These are phyloP conservation scores for Areca catechu DNA, from an alignment of 176 grass and related monocot species.

Conservation along the genomic window DNA sequence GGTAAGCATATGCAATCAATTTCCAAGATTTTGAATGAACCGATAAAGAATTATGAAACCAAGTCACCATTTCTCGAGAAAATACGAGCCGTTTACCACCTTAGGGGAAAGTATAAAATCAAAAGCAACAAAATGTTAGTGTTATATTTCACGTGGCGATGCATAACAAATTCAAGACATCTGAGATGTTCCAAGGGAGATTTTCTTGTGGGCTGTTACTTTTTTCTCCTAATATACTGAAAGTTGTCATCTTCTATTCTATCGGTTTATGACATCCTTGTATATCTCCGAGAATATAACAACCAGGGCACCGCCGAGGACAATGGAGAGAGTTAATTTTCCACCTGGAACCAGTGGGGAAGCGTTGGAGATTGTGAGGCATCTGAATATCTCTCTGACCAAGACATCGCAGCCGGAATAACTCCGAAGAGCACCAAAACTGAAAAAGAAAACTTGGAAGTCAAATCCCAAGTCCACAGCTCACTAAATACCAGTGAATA, in stretches of 20 bases:
- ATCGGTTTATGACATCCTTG: slow-evolving; percentile 50
- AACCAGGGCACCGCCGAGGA: slow-evolving; percentile 50
- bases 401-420: slow-evolving; percentile 83
- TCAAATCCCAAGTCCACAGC: not conserved
- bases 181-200: too few relatives aligned
- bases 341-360: slow-evolving; percentile 62
- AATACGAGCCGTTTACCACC: too few relatives aligned
- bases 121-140: too few relatives aligned
- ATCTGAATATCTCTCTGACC: slow-evolving; percentile 85
- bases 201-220: too few relatives aligned
- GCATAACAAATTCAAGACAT: too few relatives aligned
- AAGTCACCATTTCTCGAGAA: too few relatives aligned
- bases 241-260: not conserved
- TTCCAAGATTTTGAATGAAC: too few relatives aligned
- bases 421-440: slow-evolving; percentile 88
- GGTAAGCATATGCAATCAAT: too few relatives aligned
- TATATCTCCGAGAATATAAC: slow-evolving; percentile 72
- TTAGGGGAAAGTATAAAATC: too few relatives aligned
- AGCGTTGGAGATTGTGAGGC: slow-evolving; percentile 33
- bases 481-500: not conserved
- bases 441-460: slow-evolving; percentile 23
- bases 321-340: slow-evolving; percentile 42
- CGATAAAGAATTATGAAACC: too few relatives aligned
- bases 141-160: too few relatives aligned
- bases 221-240: too few relatives aligned